Percentiles rank a stretch among this genome's conserved stretches.
phyloP scores from a whole-genome alignment of 352 stramenopile species.

The Pythium aphanidermatum region DNA sequence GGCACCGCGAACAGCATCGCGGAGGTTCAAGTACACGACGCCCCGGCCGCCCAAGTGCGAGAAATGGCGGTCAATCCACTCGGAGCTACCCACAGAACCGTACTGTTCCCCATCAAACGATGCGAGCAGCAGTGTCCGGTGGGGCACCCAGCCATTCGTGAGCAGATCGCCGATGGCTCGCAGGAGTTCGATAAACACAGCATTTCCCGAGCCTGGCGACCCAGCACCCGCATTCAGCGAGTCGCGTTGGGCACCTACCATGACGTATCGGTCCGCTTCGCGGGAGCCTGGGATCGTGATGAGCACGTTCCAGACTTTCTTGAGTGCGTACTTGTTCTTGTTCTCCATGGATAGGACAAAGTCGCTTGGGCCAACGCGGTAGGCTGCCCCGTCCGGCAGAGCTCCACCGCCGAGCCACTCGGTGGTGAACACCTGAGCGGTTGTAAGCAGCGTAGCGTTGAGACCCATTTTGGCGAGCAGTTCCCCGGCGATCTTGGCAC shows the following conservation, averaged over 20 bases:
- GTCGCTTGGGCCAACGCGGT: slow-evolving; percentile 27
- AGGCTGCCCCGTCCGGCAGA: slow-evolving; percentile 10
- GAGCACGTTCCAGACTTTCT: slow-evolving; percentile 76
- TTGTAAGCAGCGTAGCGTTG: slow-evolving; percentile 19
- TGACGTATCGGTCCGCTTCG: slow-evolving; percentile 72
- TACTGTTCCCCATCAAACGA: slow-evolving; percentile 79
- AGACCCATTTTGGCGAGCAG: slow-evolving; percentile 28
- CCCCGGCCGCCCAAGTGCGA: slow-evolving; percentile 51
- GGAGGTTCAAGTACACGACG: slow-evolving; percentile 70
- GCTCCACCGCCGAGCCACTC: slow-evolving; percentile 30
- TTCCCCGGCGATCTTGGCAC: slow-evolving; percentile 41
- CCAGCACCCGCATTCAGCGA: slow-evolving; percentile 60
- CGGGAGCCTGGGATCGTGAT: slow-evolving; percentile 65
- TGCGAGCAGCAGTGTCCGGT: slow-evolving; percentile 71
- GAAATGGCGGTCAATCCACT: slow-evolving; percentile 81
- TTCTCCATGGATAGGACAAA: slow-evolving; percentile 42
- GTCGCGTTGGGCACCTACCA: slow-evolving; percentile 62
- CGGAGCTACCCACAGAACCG: slow-evolving; percentile 67
- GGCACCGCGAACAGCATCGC: slow-evolving; percentile 61
- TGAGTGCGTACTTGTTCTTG: slow-evolving; percentile 62
- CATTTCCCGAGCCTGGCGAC: slow-evolving; percentile 64
- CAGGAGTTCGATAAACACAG: slow-evolving; percentile 70
- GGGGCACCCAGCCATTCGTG: slow-evolving; percentile 66
- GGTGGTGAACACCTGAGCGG: slow-evolving; percentile 35
- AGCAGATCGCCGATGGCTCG: slow-evolving; percentile 51